Conservation (phyloP, 2,329 filamentous ascomycete species). For the Aspergillus floridensis region DNA sequence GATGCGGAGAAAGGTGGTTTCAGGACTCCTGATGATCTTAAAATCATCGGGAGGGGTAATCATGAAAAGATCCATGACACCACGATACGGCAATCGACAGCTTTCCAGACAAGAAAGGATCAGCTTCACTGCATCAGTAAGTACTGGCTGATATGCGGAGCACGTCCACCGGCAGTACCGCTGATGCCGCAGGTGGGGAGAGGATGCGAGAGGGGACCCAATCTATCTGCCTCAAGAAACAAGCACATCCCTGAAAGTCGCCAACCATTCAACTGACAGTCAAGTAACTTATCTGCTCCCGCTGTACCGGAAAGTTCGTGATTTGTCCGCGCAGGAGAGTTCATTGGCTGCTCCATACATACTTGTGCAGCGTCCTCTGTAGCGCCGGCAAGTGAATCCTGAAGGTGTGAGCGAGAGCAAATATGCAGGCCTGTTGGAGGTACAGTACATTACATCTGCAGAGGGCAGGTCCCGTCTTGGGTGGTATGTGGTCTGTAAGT, state of each 20-base stretch:
- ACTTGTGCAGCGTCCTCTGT: not conserved
- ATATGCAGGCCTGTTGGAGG: constrained; percentile 11
- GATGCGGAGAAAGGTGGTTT: not conserved
- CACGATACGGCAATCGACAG: not conserved
- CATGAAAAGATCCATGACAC: not conserved
- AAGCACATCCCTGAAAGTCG: not conserved
- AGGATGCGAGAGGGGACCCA: constrained; percentile 4
- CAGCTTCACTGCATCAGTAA: not conserved
- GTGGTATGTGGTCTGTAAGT: not conserved
- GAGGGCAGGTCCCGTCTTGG: not conserved
- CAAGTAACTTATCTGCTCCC: constrained; percentile 9
- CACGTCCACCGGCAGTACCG: not conserved
- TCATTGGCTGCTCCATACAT: constrained; percentile 14
- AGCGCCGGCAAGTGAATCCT: not conserved
- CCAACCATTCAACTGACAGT: constrained; percentile 8
- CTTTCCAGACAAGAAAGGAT: constrained; percentile 4
- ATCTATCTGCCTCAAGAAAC: constrained; percentile 2
- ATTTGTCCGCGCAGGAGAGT: constrained; percentile 11
- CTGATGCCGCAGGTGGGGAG: constrained; percentile 5
- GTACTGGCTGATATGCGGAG: not conserved
- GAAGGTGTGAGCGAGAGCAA: not conserved
- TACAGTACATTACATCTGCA: not conserved
- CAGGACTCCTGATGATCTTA: not conserved
- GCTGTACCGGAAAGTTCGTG: constrained; percentile 8
- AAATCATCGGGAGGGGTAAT: not conserved